Base-by-base conservation (phyloP, 805 yeast genomes). In the Wickerhamomyces bisporus region DNA sequence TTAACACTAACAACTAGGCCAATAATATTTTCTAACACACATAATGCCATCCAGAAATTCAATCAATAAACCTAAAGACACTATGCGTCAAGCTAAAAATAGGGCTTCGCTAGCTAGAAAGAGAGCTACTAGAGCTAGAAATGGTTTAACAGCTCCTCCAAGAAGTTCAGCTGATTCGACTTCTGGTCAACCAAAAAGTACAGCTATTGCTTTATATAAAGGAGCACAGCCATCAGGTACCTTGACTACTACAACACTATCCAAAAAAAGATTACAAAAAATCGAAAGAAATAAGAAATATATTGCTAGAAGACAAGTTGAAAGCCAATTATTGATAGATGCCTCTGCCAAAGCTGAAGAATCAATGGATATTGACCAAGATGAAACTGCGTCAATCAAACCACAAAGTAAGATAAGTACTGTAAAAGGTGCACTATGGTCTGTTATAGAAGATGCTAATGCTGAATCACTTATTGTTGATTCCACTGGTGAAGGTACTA, bases 21-120 rank as follows among this genome's bases (percentile, higher is more conserved):
- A 27, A 27, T 10, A 8, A 21, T 21, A 21, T 10, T 21, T 21
- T 10, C 10, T 7, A 19, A 18, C 30, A 32, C 29, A 13, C 17
- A 14, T 26, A 47, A 86, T 86, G 95, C 93, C 95, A 25, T 80
- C 88, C 14, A 82, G 74, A 63, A 86, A 85, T 68, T 76, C 87
- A 31, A 70, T 86, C 48, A 88, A 87, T 62, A 85, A 80, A 61
- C 95, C 93, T 34, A 81, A 80, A 58, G 75, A 73, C 49, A 71
- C 73, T 44, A 61, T 76, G 27, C 65, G 62, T 45, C 65, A 77
- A 38, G 68, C 70, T 42, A 68, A 69, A 36, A 80, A 75, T 58
- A 68, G 73, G 32, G 59, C 67, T 25, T 54, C 71, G 29, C 60
- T 78, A 23, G 73, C 77, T 18, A 70, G 66, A 51, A 79, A 73